phyloP scores from a whole-genome alignment of 2,329 filamentous ascomycete genomes.

The Aureobasidium sp. region DNA sequence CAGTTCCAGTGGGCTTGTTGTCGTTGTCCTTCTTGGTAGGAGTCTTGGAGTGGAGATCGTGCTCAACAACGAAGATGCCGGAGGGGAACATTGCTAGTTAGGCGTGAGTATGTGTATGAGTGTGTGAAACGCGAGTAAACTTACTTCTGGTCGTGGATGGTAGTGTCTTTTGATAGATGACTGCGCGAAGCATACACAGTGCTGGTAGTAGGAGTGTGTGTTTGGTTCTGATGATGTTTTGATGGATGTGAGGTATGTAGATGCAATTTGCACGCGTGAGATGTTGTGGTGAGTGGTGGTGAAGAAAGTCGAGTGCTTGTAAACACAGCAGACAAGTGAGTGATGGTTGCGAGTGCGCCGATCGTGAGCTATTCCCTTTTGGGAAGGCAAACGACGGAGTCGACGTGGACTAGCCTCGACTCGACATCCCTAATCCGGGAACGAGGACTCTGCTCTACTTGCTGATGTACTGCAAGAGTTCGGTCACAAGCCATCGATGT shows the following conservation, averaged over 20 bases:
- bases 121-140: background rate
- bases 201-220: background rate
- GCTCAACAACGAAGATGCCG: background rate
- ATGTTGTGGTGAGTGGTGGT: background rate
- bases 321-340: background rate
- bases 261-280: background rate
- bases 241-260: background rate
- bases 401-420: background rate
- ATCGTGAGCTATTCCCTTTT: background rate
- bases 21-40: background rate
- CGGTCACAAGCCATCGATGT: background rate
- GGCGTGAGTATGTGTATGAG: background rate
- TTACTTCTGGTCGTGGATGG: background rate
- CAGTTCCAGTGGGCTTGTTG: background rate
- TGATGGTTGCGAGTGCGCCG: background rate
- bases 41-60: background rate
- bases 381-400: background rate
- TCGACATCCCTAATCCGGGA: too few species aligned
- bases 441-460: background rate
- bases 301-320: background rate
- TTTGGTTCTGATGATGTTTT: background rate
- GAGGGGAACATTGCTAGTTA: background rate
- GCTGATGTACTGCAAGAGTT: background rate
- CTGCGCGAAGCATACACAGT: background rate
- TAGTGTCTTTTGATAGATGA: background rate